A percentile compares a stretch with the other conserved stretches of the same genome.
phyloP scores from a whole-genome alignment of 2,329 filamentous ascomycete species.

The Penicillium italicum region DNA sequence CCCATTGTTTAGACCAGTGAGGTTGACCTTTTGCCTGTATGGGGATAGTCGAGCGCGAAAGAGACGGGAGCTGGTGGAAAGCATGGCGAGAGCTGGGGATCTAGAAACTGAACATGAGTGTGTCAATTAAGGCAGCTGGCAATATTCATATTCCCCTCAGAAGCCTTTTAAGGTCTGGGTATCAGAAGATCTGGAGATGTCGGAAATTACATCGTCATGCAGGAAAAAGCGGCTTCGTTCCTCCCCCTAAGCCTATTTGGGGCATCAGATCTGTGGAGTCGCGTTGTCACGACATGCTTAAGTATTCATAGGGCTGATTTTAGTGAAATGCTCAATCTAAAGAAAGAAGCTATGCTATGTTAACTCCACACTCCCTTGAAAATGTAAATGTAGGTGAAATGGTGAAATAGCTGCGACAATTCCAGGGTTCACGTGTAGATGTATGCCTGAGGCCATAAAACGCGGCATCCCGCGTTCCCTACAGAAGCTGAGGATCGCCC shows the following conservation, averaged over 20 bases:
- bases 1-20: conserved; percentile 5
- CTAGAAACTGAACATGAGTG: background rate
- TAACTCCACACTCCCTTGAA: too few species aligned
- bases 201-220: conserved; percentile 1
- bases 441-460: conserved; percentile 1
- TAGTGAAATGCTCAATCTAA: too few species aligned
- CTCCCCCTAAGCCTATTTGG: conserved; percentile 14
- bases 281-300: background rate
- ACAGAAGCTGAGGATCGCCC: background rate
- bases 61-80: conserved; percentile 9
- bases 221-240: conserved; percentile 6
- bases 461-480: conserved; percentile 2
- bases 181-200: background rate
- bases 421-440: background rate
- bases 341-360: background rate
- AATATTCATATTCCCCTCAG: conserved; percentile 10
- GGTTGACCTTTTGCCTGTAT: conserved; percentile 2
- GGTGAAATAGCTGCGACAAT: background rate
- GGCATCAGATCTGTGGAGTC: conserved; percentile 1
- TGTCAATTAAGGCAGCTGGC: background rate
- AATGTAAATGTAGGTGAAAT: background rate
- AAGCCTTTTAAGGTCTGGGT: background rate
- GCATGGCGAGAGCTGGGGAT: background rate
- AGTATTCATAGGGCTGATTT: background rate
- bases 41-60: conserved; percentile 11